Evolutionary conservation across 2,329 filamentous ascomycete species (phyloP).

Genomic region (Cephalotrichum gorgonifer): DNA sequence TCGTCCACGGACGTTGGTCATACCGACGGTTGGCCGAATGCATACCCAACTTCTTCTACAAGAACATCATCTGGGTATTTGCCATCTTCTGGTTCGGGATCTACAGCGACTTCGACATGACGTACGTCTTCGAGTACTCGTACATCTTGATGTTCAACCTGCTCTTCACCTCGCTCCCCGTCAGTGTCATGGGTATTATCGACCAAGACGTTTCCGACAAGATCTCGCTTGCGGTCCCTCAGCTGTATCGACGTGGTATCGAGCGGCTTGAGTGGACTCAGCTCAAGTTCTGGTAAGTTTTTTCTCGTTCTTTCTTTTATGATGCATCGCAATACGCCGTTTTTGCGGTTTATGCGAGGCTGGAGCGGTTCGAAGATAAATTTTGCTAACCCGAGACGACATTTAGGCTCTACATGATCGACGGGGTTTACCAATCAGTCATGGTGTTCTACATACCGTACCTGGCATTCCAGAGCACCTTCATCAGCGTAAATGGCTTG

Average conservation of each 20-base stretch:
- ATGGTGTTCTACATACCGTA: conserved; percentile 92
- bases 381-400: conserved; percentile 17
- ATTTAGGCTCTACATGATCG: conserved; percentile 77
- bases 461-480: conserved; percentile 61
- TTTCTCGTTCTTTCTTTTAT: too few relatives aligned
- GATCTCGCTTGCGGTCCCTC: conserved; percentile 86
- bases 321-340: too few relatives aligned
- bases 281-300: conserved; percentile 80
- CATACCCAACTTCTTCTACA: conserved; percentile 99
- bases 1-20: conserved; percentile 93
- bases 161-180: conserved; percentile 88
- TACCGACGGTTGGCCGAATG: conserved; percentile 87
- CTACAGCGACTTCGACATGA: conserved; percentile 91
- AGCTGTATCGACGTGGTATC: conserved; percentile 91
- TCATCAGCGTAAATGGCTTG: conserved; percentile 61
- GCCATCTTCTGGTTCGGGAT: conserved; percentile 96
- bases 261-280: conserved; percentile 96
- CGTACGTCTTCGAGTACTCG: conserved; percentile 94
- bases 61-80: conserved; percentile 98
- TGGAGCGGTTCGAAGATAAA: too few relatives aligned
- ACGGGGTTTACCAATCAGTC: conserved; percentile 89
- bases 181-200: conserved; percentile 91
- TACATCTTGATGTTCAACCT: conserved; percentile 97
- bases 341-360: too few relatives aligned
- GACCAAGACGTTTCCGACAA: conserved; percentile 95